Percentiles rank a stretch among this genome's conserved stretches.
Evolutionary conservation across 2,329 filamentous ascomycete species (phyloP).

Genomic region (Phialophora expanda): DNA sequence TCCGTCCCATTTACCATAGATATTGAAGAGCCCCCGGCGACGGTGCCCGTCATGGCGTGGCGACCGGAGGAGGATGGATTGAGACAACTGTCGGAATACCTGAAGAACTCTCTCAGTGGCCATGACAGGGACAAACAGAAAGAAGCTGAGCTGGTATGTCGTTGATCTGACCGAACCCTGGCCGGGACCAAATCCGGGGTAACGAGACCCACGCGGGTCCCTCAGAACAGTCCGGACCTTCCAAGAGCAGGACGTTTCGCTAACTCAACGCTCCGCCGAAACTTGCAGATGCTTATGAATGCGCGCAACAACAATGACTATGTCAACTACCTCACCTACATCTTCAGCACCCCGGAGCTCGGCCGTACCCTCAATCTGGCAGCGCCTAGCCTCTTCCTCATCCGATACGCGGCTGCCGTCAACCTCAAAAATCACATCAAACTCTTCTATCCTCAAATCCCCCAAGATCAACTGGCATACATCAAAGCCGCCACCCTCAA

Average conservation of each 20-base stretch:
- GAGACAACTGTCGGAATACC: constrained; percentile 83
- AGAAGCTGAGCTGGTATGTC: constrained; percentile 82
- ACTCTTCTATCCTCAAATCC: constrained; percentile 74
- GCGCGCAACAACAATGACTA: constrained; percentile 88
- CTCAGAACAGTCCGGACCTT: constrained; percentile 14
- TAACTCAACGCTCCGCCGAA: constrained; percentile 9
- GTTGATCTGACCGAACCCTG: constrained; percentile 8
- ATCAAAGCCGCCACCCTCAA: constrained; percentile 79
- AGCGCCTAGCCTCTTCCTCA: constrained; percentile 69
- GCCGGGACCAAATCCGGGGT: constrained; percentile 11
- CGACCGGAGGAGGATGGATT: constrained; percentile 86
- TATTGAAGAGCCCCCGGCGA: constrained; percentile 25
- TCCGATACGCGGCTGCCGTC: constrained; percentile 85
- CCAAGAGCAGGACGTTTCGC: neutral
- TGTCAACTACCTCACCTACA: constrained; percentile 94
- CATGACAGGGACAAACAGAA: constrained; percentile 80
- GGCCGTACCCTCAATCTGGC: constrained; percentile 62
- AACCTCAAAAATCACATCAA: constrained; percentile 96
- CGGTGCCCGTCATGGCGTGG: constrained; percentile 75
- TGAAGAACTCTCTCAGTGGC: constrained; percentile 89
- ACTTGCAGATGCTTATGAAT: constrained; percentile 83
- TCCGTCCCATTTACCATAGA: constrained; percentile 4
- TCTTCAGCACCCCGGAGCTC: constrained; percentile 74
- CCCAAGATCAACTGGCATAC: constrained; percentile 73
- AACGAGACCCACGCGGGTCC: constrained; percentile 12